Percentiles rank a stretch among this genome's conserved stretches.
These are phyloP conservation scores for Sporodiniella umbellata DNA, from an alignment of 371 early-diverging fungal species.

Conservation along the genomic window DNA sequence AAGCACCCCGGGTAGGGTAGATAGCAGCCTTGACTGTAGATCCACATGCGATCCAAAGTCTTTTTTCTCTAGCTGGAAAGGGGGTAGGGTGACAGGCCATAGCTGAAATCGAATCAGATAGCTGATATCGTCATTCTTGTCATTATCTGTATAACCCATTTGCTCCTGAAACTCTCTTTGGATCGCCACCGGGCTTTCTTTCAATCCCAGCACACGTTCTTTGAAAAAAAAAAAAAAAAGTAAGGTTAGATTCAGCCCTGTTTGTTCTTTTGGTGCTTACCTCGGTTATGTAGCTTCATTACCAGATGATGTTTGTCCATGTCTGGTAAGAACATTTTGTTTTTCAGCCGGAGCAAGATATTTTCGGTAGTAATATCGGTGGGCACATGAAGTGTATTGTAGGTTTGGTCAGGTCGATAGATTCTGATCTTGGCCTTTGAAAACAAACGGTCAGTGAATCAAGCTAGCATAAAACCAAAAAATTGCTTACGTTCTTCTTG, in stretches of 20 bases:
- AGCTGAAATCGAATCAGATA: slow-evolving; percentile 80
- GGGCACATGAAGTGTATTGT: slow-evolving; percentile 70
- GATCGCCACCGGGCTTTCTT: slow-evolving; percentile 73
- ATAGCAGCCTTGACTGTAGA: slow-evolving; percentile 62
- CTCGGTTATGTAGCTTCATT: slow-evolving; percentile 55
- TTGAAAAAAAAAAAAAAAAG: neutral
- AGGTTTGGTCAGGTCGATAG: slow-evolving; percentile 68
- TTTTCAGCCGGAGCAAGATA: slow-evolving; percentile 63
- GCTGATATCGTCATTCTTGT: slow-evolving; percentile 72
- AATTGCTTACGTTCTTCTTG: slow-evolving; percentile 30
- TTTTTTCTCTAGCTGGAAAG: slow-evolving; percentile 35
- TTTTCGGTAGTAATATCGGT: slow-evolving; percentile 69
- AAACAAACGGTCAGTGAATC: neutral
- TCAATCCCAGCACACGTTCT: slow-evolving; percentile 63
- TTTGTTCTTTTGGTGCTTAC: slow-evolving; percentile 24
- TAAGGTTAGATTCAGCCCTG: neutral
- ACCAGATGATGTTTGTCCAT: slow-evolving; percentile 68
- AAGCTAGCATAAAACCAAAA: too few relatives aligned
- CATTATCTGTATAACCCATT: slow-evolving; percentile 77
- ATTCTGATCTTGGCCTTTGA: slow-evolving; percentile 55
- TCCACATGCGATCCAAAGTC: slow-evolving; percentile 58
- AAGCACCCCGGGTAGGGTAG: slow-evolving; percentile 75
- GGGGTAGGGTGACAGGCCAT: slow-evolving; percentile 59
- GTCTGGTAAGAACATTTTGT: slow-evolving; percentile 75
- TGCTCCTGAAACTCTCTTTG: slow-evolving; percentile 67